Evolutionary conservation across 2,329 filamentous ascomycete genomes (phyloP), one percentile per base, ranked within the genome.

Genomic region (Fusarium dimerum): DNA sequence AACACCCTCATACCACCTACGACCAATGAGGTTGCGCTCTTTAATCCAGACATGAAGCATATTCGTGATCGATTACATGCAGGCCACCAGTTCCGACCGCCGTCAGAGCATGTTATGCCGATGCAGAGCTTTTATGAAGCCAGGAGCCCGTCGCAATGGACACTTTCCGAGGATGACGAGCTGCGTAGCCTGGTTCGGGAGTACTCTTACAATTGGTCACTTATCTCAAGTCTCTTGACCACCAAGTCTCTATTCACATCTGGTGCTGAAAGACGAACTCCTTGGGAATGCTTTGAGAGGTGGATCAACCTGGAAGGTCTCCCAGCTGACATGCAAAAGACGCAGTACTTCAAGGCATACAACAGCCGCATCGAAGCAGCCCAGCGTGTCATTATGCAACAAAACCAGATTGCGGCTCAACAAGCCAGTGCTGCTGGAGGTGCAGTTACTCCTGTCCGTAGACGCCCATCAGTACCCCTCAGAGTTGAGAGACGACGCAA

Each of bases 231-330:
- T 62, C 87, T 93, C 54, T 76, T 97, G 48, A 81, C 85, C 2
- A 81, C 88, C 15, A 85, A 84, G 47, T 95, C 91, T 0, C 70
- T 86, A 13, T 95, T 91, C 66, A 82, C 85, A n/a, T 93, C 92
- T 17, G 91, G 90, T 2, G 86, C 91, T 11, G 93, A 97, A 68
- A 83, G 94, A 56, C 84, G 94, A 44, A 97, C 93, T 3, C 92
- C 93, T 0, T 99, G 94, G 94, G 94, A 99, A 74, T 99, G 94
- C 68, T 99, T 99, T 64, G 94, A 99, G 72, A 84, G 94, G 41
- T 99, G 93, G 93, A 89, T 97, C 49, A 87, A 89, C 61, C 77
- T 97, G 12, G 94, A 97, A 73, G 92, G 92, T 1, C 78, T 97
- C 38, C 93, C 94, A 5, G 84, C 88, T 11, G 94, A 99, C 60